Percentiles rank a stretch among this genome's conserved stretches.
Evolutionary conservation across 179 eudicot genomes (phyloP).

Genomic region (Gypsophila paniculata): DNA sequence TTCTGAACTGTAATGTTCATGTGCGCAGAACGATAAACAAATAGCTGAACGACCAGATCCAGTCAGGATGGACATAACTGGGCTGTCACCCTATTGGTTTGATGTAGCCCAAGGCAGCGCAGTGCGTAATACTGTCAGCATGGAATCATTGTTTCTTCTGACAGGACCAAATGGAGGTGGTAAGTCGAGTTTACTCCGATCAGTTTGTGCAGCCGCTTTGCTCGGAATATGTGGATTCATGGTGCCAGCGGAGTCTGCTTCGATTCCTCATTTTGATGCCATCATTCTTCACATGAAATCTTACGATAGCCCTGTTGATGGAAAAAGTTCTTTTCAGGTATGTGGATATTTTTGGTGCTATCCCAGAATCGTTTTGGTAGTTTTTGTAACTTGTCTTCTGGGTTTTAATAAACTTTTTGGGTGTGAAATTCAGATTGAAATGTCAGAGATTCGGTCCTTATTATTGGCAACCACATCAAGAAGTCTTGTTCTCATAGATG

Average conservation of each 20-base stretch:
- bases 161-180: conserved; percentile 99
- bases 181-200: conserved; percentile 88
- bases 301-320: conserved; percentile 98
- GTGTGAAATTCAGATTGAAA: conserved; percentile 61
- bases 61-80: conserved; percentile 61
- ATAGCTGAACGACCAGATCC: conserved; percentile 31
- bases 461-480: conserved; percentile 63
- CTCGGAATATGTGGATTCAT: conserved; percentile 95
- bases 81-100: conserved; percentile 90
- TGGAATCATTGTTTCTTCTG: conserved; percentile 82
- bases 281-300: conserved; percentile 95
- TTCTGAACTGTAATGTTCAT: conserved; percentile 1
- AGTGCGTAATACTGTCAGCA: conserved; percentile 62
- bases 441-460: conserved; percentile 91
- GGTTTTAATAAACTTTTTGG: not conserved
- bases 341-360: not conserved
- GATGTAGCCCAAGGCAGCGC: conserved; percentile 83
- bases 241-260: conserved; percentile 95
- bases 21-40: conserved; percentile 45
- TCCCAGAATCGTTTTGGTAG: not conserved
- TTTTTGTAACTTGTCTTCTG: not conserved
- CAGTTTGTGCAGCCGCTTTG: conserved; percentile 89
- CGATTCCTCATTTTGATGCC: conserved; percentile 88
- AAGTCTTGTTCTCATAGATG: conserved; percentile 93
- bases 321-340: conserved; percentile 98